These are phyloP conservation scores for Boletus pseudopeckii DNA, from an alignment of 768 basidiomycete species.

Conservation along the genomic window DNA sequence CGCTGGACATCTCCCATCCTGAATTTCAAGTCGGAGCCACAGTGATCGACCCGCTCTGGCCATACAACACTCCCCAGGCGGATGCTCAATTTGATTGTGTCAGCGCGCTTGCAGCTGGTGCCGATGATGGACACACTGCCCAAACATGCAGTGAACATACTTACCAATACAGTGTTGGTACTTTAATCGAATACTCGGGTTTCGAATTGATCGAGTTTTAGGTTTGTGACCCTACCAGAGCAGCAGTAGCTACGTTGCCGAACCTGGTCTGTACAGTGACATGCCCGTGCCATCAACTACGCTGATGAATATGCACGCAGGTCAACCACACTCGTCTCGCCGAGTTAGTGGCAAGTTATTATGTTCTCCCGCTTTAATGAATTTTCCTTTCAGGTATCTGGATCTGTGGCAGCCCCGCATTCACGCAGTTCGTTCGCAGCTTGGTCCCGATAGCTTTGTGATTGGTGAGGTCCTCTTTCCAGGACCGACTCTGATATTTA, in stretches of 20 bases:
- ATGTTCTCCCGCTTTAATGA: background rate
- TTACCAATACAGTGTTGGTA: slow-evolving; percentile 49
- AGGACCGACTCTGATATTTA: background rate
- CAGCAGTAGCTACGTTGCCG: slow-evolving; percentile 45
- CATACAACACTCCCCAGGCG: slow-evolving; percentile 41
- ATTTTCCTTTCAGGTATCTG: slow-evolving; percentile 38
- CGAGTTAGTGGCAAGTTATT: slow-evolving; percentile 30
- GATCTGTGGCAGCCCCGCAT: slow-evolving; percentile 56
- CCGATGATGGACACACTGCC: slow-evolving; percentile 39
- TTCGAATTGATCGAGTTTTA: slow-evolving; percentile 33
- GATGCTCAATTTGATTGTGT: slow-evolving; percentile 40
- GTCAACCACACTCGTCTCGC: slow-evolving; percentile 53
- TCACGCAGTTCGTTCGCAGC: slow-evolving; percentile 41
- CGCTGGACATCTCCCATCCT: slow-evolving; percentile 37
- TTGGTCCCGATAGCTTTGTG: slow-evolving; percentile 47
- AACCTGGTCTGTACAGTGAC: slow-evolving; percentile 38
- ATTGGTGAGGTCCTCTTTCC: slow-evolving; percentile 34
- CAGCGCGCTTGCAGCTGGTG: slow-evolving; percentile 47
- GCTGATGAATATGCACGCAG: slow-evolving; percentile 23
- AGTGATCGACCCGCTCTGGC: slow-evolving; percentile 50
- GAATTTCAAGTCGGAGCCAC: slow-evolving; percentile 50
- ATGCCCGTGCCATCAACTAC: background rate
- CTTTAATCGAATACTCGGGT: slow-evolving; percentile 23
- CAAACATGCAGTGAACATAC: slow-evolving; percentile 51
- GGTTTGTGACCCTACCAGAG: slow-evolving; percentile 27